These are phyloP conservation scores for Cercospora canescens DNA, from an alignment of 2,329 filamentous ascomycete species.

Conservation along the genomic window DNA sequence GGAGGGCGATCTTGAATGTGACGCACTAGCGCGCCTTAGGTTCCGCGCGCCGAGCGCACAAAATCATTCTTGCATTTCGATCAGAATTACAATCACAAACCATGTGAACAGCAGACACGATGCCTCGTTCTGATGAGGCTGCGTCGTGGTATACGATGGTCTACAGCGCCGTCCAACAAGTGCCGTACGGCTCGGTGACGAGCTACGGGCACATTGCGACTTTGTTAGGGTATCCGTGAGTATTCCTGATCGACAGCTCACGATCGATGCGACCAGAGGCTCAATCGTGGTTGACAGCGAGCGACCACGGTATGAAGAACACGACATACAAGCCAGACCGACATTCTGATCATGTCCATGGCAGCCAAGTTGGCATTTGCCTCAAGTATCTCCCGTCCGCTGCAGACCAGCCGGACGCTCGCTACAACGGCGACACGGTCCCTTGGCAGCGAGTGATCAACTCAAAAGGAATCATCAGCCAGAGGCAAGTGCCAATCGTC, in stretches of 20 bases:
- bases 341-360: constrained; percentile 7
- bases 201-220: constrained; percentile 80
- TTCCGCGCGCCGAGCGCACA: constrained; percentile 6
- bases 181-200: constrained; percentile 80
- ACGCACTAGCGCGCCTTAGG: constrained; percentile 1
- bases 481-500: constrained; percentile 58
- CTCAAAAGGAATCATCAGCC: constrained; percentile 80
- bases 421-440: constrained; percentile 75
- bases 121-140: constrained; percentile 74
- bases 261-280: constrained; percentile 36
- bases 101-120: constrained; percentile 37
- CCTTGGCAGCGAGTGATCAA: constrained; percentile 96
- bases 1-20: background rate
- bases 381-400: constrained; percentile 76
- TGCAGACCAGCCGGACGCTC: constrained; percentile 40
- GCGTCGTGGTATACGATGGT: constrained; percentile 74
- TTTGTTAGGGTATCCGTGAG: constrained; percentile 68
- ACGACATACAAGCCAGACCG: background rate
- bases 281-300: constrained; percentile 10
- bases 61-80: background rate
- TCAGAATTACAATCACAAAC: background rate
- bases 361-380: constrained; percentile 80
- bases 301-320: constrained; percentile 21
- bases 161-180: constrained; percentile 80
- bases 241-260: constrained; percentile 6